Evolutionary conservation across 805 yeast species (phyloP).

Genomic region (Henningerozyma blattae): DNA sequence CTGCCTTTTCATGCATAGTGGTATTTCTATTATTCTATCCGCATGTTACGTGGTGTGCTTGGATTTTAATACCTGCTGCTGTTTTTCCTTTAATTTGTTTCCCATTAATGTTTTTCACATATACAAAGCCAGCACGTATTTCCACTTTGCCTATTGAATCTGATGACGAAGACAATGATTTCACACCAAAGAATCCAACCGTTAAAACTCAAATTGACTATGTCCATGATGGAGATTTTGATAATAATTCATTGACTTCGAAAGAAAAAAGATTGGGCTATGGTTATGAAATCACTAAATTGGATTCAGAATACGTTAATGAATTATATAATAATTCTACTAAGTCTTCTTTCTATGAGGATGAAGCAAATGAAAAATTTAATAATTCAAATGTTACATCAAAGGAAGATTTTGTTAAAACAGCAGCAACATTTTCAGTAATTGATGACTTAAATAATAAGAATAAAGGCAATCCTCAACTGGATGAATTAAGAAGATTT

Average conservation of each 20-base stretch:
- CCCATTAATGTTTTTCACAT: conserved; percentile 36
- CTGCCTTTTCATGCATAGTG: conserved; percentile 45
- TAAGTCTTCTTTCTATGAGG: not conserved
- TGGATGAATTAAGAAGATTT: no score
- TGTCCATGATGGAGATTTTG: not conserved
- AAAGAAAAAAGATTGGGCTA: not conserved
- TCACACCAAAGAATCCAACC: not conserved
- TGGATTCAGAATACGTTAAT: not conserved
- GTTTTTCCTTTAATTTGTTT: conserved; percentile 40
- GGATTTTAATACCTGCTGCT: conserved; percentile 61
- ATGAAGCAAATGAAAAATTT: no score
- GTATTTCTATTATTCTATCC: conserved; percentile 52
- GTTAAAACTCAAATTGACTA: not conserved
- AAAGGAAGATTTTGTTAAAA: no score
- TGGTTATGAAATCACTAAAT: not conserved
- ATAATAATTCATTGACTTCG: no score
- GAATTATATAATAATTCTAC: not conserved
- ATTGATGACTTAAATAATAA: no score
- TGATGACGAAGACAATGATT: conserved; percentile 6
- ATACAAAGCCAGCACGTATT: conserved; percentile 4
- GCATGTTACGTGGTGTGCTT: conserved; percentile 55
- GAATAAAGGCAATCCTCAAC: no score
- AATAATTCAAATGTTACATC: no score
- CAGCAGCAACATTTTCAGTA: no score
- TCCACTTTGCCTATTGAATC: conserved; percentile 1